Conservation (phyloP, 371 early-diverging fungal genomes). For the Conidiobolus incongruus region DNA sequence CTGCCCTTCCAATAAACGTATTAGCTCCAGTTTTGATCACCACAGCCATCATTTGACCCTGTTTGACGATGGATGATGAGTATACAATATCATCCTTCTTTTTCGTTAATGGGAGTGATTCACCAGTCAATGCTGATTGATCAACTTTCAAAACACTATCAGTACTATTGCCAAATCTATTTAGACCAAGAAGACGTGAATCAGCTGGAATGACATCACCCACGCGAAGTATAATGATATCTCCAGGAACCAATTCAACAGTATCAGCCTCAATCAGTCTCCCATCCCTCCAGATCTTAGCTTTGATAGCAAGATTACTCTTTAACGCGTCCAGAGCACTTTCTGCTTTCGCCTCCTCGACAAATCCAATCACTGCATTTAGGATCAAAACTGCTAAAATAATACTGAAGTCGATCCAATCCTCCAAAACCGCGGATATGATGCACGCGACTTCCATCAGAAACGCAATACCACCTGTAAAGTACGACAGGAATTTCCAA, state of each 20-base stretch:
- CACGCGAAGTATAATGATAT: slow-evolving; percentile 64
- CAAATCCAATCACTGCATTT: slow-evolving; percentile 77
- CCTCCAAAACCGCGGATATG: slow-evolving; percentile 38
- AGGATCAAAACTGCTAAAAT: slow-evolving; percentile 54
- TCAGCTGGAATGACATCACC: slow-evolving; percentile 94
- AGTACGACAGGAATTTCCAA: slow-evolving; percentile 71
- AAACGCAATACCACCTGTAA: slow-evolving; percentile 72
- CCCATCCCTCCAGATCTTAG: slow-evolving; percentile 54
- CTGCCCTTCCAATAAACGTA: slow-evolving; percentile 79
- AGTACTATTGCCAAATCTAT: slow-evolving; percentile 49
- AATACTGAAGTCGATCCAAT: slow-evolving; percentile 57
- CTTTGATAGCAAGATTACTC: slow-evolving; percentile 39
- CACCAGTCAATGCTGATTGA: slow-evolving; percentile 89
- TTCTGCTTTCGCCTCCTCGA: slow-evolving; percentile 78
- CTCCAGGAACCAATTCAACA: slow-evolving; percentile 60
- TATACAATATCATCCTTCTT: slow-evolving; percentile 55
- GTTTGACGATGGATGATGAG: slow-evolving; percentile 65
- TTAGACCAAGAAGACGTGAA: slow-evolving; percentile 62
- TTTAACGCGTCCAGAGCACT: slow-evolving; percentile 76
- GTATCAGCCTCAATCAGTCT: slow-evolving; percentile 61
- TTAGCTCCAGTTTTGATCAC: slow-evolving; percentile 64
- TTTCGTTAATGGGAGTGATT: slow-evolving; percentile 71
- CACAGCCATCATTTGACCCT: slow-evolving; percentile 64
- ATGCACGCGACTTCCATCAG: slow-evolving; percentile 64
- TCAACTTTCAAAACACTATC: slow-evolving; percentile 68